phyloP scores from a whole-genome alignment of 768 basidiomycete species.

The Galerina sulciceps region DNA sequence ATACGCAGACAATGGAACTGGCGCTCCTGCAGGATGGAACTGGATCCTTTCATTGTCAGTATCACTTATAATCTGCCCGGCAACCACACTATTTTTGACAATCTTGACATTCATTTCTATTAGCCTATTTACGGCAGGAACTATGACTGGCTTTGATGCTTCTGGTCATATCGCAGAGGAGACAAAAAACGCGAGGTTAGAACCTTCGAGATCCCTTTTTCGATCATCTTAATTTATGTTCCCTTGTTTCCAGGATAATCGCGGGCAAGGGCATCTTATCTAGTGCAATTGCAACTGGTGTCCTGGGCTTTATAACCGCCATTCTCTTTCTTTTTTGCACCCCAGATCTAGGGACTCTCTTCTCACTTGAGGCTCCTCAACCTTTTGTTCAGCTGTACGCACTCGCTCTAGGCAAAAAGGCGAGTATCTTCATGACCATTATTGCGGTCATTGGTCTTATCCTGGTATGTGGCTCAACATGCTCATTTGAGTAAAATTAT shows the following conservation, averaged over 20 bases:
- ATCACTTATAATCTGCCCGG: neutral
- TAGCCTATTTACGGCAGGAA: conserved; percentile 86
- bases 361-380: conserved; percentile 81
- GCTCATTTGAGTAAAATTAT: neutral
- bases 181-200: conserved; percentile 77
- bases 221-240: neutral
- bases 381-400: conserved; percentile 91
- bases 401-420: conserved; percentile 78
- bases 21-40: conserved; percentile 87
- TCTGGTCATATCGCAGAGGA: conserved; percentile 89
- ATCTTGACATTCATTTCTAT: neutral
- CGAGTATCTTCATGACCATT: conserved; percentile 85
- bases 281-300: conserved; percentile 77
- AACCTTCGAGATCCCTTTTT: neutral
- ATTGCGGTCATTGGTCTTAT: conserved; percentile 86
- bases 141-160: conserved; percentile 90
- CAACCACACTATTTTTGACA: neutral
- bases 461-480: conserved; percentile 52
- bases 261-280: conserved; percentile 84
- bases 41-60: conserved; percentile 85
- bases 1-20: conserved; percentile 83
- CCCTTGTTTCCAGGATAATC: conserved; percentile 51
- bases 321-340: conserved; percentile 87
- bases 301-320: conserved; percentile 77
- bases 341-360: conserved; percentile 76